A percentile compares a stretch with the other conserved stretches of the same genome.
Evolutionary conservation across 164 flowering plant species (phyloP).

Genomic region (Kingdonia uniflora): DNA sequence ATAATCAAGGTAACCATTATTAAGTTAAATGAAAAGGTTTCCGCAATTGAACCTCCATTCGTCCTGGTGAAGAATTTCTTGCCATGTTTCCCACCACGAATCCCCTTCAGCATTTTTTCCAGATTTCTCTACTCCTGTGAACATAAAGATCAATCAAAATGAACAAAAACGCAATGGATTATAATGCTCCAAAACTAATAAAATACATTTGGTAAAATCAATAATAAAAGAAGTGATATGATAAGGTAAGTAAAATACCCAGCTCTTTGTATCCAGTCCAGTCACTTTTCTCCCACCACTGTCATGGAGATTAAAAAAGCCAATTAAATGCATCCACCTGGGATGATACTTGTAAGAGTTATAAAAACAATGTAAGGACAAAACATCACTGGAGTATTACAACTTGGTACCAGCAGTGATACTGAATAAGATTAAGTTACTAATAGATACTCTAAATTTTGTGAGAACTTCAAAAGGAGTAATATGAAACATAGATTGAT

Average conservation of each 20-base stretch:
- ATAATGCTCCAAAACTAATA: neutral
- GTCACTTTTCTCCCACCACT: constrained; percentile 99
- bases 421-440: neutral
- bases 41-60: constrained; percentile 68
- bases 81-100: constrained; percentile 99
- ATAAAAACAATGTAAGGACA: constrained; percentile 15
- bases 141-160: constrained; percentile 1
- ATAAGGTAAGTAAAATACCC: constrained; percentile 36
- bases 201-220: too few species aligned
- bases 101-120: constrained; percentile 95
- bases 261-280: constrained; percentile 99
- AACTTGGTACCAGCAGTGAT: neutral
- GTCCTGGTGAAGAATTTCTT: constrained; percentile 93
- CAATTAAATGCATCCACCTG: constrained; percentile 65
- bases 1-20: neutral
- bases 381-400: neutral
- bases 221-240: constrained; percentile 1
- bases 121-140: constrained; percentile 86
- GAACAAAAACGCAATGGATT: neutral
- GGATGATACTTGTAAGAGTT: constrained; percentile 17
- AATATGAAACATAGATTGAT: too few species aligned
- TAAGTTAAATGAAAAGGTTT: neutral
- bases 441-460: neutral
- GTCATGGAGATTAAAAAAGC: constrained; percentile 76
- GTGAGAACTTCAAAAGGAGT: too few species aligned